Base-by-base conservation (phyloP, 2,329 filamentous ascomycete genomes). In the Monosporascus sp. region DNA sequence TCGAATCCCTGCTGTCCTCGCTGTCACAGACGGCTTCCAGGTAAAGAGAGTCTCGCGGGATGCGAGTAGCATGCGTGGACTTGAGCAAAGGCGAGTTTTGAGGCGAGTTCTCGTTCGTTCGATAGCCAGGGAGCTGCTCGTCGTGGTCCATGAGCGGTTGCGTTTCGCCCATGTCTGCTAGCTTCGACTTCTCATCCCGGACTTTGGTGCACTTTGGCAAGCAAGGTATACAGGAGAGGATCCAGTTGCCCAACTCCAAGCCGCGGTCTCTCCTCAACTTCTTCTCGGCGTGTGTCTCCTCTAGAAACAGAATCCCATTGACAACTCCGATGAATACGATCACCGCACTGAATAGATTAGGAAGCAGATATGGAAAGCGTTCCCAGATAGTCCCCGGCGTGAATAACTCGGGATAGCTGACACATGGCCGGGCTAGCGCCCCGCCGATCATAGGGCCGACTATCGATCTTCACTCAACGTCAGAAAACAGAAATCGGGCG, bases 361-460 rank as follows among this genome's bases (percentile, higher is more conserved):
- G 70, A 27, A 72, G 80, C 39, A 97, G 81, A 70, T 96, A 99
- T 0, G 94, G 94, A 69, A 87, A 97, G 39, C 74, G 77, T 52
- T 93, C 90, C 78, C 94, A 96, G 54, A 97, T 81, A 15, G 87
- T 88, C 55, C 85, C 88, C 18, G 77, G 76, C 11, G 78, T 68
- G 67, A 97, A 97, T 36, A 90, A 62, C 51, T 72, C 73, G 14
- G 93, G 91, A 67, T 94, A 94, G 68, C 83, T 91, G 58, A 86
- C 79, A 65, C 90, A 94, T 20, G 94, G 94, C 63, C 90, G 83
- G 49, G 94, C 93, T 49, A 99, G 80, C 54, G 90, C 85, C 63
- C 94, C 94, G 65, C 94, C 94, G 66, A 97, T 88, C 68, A 89
- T 88, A 48, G 93, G 92, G 36, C 94, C 94, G 61, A 97, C 79